Evolutionary conservation across 2,329 filamentous ascomycete genomes (phyloP).

Genomic region (Magnaporthiopsis incrustans): DNA sequence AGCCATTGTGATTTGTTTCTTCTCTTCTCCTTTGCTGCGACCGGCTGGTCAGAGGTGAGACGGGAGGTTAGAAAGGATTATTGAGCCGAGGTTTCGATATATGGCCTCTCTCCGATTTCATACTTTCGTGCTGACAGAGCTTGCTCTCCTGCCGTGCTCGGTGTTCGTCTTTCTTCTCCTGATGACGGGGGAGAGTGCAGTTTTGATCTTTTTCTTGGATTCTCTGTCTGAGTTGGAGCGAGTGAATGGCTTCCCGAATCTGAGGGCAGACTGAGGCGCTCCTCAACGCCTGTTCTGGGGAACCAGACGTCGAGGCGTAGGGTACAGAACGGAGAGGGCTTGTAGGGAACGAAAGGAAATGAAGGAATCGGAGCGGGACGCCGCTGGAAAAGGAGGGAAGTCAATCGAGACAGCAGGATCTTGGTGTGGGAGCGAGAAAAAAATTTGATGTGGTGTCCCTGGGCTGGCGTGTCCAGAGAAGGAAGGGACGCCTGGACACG

Average conservation of each 20-base stretch:
- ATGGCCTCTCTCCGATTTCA: neutral
- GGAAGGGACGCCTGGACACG: neutral
- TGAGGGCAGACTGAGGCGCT: neutral
- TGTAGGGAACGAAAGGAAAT: neutral
- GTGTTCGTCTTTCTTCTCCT: neutral
- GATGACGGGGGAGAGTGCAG: neutral
- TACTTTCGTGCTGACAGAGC: neutral
- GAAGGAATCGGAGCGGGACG: neutral
- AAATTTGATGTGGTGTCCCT: neutral
- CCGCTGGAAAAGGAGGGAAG: neutral
- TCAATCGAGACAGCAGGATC: neutral
- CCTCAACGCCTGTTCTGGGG: neutral
- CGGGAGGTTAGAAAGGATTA: neutral
- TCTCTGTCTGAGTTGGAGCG: neutral
- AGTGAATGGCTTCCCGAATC: neutral
- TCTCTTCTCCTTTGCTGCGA: neutral
- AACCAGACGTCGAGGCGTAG: neutral
- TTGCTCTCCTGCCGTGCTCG: neutral
- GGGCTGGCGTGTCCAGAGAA: neutral
- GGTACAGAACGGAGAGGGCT: too few relatives aligned
- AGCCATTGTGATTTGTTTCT: neutral
- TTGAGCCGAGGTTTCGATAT: neutral
- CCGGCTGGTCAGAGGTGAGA: neutral
- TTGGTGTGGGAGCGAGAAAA: neutral
- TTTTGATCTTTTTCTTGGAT: neutral